A percentile compares a stretch with the other conserved stretches of the same genome.
Conservation (phyloP, 768 basidiomycete genomes). For the Mycena filopes region DNA sequence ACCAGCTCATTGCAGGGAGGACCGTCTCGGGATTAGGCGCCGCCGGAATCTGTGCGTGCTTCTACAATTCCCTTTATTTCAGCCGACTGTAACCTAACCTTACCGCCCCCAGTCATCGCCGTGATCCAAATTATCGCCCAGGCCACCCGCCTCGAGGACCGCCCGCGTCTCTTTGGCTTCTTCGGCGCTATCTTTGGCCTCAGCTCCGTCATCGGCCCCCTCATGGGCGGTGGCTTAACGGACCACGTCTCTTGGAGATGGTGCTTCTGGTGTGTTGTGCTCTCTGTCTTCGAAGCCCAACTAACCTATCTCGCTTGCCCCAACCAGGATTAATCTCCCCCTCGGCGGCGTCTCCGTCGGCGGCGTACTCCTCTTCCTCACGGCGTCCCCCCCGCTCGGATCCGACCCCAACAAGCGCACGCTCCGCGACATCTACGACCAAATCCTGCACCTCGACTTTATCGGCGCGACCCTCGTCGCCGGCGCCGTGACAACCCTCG, state of each 20-base stretch:
- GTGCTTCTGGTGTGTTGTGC: too few species aligned
- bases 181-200: neutral
- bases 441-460: neutral
- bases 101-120: slow-evolving; percentile 38
- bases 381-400: neutral
- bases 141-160: neutral
- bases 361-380: neutral
- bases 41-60: too few species aligned
- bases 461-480: too few species aligned
- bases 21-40: too few species aligned
- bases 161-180: neutral
- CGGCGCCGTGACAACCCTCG: neutral
- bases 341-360: too few species aligned
- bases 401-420: neutral
- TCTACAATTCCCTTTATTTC: too few species aligned
- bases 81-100: too few species aligned
- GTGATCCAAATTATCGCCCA: neutral
- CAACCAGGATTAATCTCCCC: too few species aligned
- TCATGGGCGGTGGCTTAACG: too few species aligned
- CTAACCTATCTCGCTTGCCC: too few species aligned
- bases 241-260: neutral
- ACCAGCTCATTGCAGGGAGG: too few species aligned
- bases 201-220: neutral
- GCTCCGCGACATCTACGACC: neutral
- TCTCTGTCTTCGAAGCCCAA: too few species aligned